Percentiles rank a stretch among this genome's conserved stretches.
Conservation (phyloP, 2,329 filamentous ascomycete genomes). For the Pestalotiopsis sp. region DNA sequence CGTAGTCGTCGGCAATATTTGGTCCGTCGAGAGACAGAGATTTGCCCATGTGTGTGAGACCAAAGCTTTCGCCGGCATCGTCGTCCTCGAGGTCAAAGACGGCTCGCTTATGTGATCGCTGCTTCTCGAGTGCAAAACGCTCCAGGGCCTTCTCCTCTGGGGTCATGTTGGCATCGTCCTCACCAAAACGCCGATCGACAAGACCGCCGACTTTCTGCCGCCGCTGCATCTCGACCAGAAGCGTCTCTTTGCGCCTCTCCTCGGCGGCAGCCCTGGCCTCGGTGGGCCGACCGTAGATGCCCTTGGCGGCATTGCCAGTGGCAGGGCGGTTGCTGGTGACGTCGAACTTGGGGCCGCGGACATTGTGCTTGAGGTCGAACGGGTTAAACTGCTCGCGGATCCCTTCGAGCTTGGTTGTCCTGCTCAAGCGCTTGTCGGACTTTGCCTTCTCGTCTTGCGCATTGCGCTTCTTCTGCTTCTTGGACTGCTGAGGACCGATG, state of each 20-base stretch:
- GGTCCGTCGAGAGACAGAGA: constrained; percentile 66
- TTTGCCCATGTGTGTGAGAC: constrained; percentile 83
- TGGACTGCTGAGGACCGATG: constrained; percentile 88
- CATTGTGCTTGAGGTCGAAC: constrained; percentile 86
- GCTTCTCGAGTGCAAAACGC: constrained; percentile 87
- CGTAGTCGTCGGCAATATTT: constrained; percentile 70
- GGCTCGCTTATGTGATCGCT: constrained; percentile 73
- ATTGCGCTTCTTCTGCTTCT: constrained; percentile 85
- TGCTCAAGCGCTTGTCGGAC: constrained; percentile 73
- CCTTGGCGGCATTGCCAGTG: constrained; percentile 54
- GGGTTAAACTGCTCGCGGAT: constrained; percentile 98
- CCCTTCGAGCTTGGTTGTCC: constrained; percentile 75
- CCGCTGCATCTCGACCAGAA: constrained; percentile 87
- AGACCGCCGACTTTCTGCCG: constrained; percentile 92
- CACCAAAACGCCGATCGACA: constrained; percentile 90
- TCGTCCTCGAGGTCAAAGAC: constrained; percentile 92
- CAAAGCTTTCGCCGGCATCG: constrained; percentile 62
- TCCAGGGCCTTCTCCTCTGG: constrained; percentile 91
- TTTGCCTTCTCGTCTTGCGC: constrained; percentile 67
- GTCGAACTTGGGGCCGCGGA: constrained; percentile 81
- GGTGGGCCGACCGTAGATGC: constrained; percentile 74
- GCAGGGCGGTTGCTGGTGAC: constrained; percentile 70
- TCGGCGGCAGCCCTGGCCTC: constrained; percentile 86
- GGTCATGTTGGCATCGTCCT: constrained; percentile 92
- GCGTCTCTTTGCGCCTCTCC: constrained; percentile 81